A percentile compares a stretch with the other conserved stretches of the same genome.
phyloP scores from a whole-genome alignment of 2,329 filamentous ascomycete species.

The Microdochium paspali region DNA sequence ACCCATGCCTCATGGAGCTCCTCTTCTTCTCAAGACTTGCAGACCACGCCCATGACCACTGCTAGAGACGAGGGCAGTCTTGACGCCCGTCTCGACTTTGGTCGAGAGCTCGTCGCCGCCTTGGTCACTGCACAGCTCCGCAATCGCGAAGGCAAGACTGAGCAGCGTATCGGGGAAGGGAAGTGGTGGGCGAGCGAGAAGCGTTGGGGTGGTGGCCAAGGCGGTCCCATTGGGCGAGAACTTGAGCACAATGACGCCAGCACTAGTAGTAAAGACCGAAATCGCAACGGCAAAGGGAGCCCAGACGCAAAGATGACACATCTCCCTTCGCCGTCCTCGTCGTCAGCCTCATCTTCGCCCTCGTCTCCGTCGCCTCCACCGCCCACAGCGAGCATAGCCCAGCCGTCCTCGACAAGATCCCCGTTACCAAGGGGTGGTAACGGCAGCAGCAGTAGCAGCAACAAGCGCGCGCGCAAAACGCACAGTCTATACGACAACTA shows the following conservation, averaged over 20 bases:
- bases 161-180: constrained; percentile 46
- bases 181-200: constrained; percentile 53
- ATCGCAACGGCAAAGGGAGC: background rate
- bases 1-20: too few relatives aligned
- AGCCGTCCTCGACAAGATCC: too few relatives aligned
- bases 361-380: constrained; percentile 1
- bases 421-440: background rate
- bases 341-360: constrained; percentile 3
- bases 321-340: background rate
- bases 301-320: background rate
- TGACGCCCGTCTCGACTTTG: constrained; percentile 54
- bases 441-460: constrained; percentile 14
- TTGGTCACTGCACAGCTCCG: constrained; percentile 57
- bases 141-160: constrained; percentile 44
- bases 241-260: constrained; percentile 23
- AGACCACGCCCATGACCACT: constrained; percentile 1
- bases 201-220: constrained; percentile 54
- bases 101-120: constrained; percentile 49
- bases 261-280: background rate
- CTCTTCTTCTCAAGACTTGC: constrained; percentile 2
- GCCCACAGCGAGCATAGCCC: too few relatives aligned
- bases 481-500: constrained; percentile 54
- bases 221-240: constrained; percentile 54
- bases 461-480: constrained; percentile 41
- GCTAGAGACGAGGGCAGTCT: constrained; percentile 12